phyloP scores from a whole-genome alignment of 352 stramenopile species.

The Phytophthora agathidicida region DNA sequence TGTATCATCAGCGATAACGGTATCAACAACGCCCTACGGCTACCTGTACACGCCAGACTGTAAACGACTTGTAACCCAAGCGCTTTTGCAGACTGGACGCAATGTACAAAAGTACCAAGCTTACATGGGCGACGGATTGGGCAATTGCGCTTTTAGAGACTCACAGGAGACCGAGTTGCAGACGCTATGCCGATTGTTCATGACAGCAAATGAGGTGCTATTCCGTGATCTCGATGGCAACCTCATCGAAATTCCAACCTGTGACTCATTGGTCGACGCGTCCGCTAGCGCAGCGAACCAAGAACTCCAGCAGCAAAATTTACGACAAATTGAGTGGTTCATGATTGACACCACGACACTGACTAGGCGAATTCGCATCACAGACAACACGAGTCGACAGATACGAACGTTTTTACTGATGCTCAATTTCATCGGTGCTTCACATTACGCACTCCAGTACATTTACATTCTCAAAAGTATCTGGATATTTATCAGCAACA shows the following conservation, averaged over 20 bases:
- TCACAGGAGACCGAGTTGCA: conserved; percentile 47
- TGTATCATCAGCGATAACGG: background rate
- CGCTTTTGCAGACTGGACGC: conserved; percentile 34
- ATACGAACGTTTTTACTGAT: conserved; percentile 41
- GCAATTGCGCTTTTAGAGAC: conserved; percentile 41
- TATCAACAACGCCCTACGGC: conserved; percentile 32
- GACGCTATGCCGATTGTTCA: conserved; percentile 43
- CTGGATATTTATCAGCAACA: conserved; percentile 33
- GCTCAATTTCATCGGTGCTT: conserved; percentile 38
- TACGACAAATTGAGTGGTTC: conserved; percentile 43
- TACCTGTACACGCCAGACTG: conserved; percentile 53
- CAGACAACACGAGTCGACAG: conserved; percentile 49
- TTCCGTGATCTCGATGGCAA: conserved; percentile 34
- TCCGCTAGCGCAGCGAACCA: conserved; percentile 7
- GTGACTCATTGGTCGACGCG: conserved; percentile 11
- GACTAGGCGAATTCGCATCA: conserved; percentile 34
- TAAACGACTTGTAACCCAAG: conserved; percentile 29
- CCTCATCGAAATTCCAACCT: conserved; percentile 19
- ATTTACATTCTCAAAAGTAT: conserved; percentile 33
- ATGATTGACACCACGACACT: conserved; percentile 31
- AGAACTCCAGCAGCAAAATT: conserved; percentile 22
- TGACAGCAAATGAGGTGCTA: conserved; percentile 31
- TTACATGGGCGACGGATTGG: conserved; percentile 42
- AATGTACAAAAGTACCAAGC: conserved; percentile 56
- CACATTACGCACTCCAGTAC: conserved; percentile 40